Conservation (phyloP, 805 yeast species). For the Brettanomyces nanus region DNA sequence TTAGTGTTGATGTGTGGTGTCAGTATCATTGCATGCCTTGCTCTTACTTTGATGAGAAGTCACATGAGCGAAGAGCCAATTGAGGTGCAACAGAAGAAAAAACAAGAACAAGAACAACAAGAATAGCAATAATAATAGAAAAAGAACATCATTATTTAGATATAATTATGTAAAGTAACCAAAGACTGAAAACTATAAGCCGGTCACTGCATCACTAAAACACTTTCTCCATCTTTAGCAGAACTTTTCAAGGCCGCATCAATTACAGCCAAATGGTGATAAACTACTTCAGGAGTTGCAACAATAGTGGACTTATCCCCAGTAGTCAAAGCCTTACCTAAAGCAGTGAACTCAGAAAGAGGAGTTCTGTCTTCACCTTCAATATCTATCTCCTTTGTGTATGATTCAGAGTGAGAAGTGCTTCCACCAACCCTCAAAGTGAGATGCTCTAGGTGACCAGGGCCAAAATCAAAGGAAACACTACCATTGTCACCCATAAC, state of each 20-base stretch:
- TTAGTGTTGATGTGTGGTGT: conserved; percentile 69
- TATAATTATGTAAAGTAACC: not conserved
- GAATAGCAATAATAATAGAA: not conserved
- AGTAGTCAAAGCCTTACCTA: conserved; percentile 29
- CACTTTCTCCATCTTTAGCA: conserved; percentile 31
- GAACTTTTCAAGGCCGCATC: conserved; percentile 80
- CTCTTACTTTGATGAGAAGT: conserved; percentile 3
- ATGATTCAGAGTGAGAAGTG: conserved; percentile 40
- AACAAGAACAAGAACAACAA: not conserved
- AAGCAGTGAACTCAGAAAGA: conserved; percentile 38
- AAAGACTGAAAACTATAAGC: not conserved
- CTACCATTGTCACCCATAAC: conserved; percentile 80
- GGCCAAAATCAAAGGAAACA: conserved; percentile 56
- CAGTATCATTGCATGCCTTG: conserved; percentile 48
- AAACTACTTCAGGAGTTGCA: conserved; percentile 64
- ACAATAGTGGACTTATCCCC: conserved; percentile 16
- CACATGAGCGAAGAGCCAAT: conserved; percentile 2
- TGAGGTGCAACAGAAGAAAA: too few species aligned
- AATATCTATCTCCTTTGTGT: conserved; percentile 26
- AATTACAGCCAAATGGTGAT: conserved; percentile 87
- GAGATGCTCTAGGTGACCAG: conserved; percentile 33
- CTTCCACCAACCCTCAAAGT: conserved; percentile 44
- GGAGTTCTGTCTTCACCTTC: conserved; percentile 36
- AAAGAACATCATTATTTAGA: not conserved
- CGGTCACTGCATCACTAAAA: too few species aligned